These are phyloP conservation scores for Sugiyamaella mastotermitis DNA, from an alignment of 805 yeast genomes.

Conservation along the genomic window DNA sequence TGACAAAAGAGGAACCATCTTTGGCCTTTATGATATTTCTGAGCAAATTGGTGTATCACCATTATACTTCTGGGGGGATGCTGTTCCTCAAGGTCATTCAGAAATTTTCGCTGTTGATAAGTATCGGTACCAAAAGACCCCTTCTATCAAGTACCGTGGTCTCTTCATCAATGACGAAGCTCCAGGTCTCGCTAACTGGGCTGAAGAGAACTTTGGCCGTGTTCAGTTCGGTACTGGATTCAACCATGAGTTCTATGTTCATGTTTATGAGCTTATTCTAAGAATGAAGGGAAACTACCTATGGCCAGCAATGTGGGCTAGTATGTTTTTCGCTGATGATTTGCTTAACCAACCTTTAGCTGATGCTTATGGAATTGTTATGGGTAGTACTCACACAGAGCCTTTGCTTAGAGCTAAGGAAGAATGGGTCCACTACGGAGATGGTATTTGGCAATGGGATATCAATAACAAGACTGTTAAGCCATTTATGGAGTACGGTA, in stretches of 20 bases:
- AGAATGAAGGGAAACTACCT: conserved; percentile 13
- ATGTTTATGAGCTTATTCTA: conserved; percentile 14
- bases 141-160: conserved; percentile 16
- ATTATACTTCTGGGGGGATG: conserved; percentile 16
- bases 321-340: conserved; percentile 16
- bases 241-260: conserved; percentile 10
- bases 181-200: conserved; percentile 15
- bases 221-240: conserved; percentile 11
- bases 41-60: conserved; percentile 18
- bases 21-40: conserved; percentile 15
- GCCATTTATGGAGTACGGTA: conserved; percentile 13
- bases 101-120: conserved; percentile 8
- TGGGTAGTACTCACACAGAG: conserved; percentile 17
- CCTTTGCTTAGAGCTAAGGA: conserved; percentile 16
- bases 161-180: conserved; percentile 16
- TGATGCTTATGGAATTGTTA: conserved; percentile 17
- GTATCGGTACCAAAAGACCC: conserved; percentile 8
- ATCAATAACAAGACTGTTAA: conserved; percentile 8
- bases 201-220: conserved; percentile 8
- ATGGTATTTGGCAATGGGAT: conserved; percentile 16
- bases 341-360: conserved; percentile 11
- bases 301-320: conserved; percentile 19
- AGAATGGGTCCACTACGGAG: conserved; percentile 16
- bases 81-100: conserved; percentile 3
- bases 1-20: conserved; percentile 15